Percentiles rank a stretch among this genome's conserved stretches.
Evolutionary conservation across 345 rosid genomes (phyloP).

Genomic region (Stellera chamaejasme): DNA sequence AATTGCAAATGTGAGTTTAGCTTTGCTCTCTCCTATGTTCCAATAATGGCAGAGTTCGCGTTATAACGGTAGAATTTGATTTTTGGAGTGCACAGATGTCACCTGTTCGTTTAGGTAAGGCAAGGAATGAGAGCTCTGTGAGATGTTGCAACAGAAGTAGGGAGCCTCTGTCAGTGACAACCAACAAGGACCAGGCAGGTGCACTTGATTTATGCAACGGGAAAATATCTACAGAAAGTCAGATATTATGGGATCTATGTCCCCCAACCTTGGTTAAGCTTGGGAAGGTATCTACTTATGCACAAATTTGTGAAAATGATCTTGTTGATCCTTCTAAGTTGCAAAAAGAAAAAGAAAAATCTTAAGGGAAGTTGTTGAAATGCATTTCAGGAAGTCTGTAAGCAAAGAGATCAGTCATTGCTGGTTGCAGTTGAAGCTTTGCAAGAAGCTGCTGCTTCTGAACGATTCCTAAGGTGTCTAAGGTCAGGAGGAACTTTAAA

Average conservation of each 20-base stretch:
- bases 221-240: slow-evolving; percentile 22
- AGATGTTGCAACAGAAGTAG: slow-evolving; percentile 19
- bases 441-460: slow-evolving; percentile 61
- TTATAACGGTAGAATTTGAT: background rate
- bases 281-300: slow-evolving; percentile 40
- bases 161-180: slow-evolving; percentile 19
- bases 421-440: slow-evolving; percentile 48
- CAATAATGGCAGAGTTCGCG: background rate
- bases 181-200: slow-evolving; percentile 17
- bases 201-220: slow-evolving; percentile 7
- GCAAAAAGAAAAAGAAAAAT: background rate
- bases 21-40: background rate
- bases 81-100: slow-evolving; percentile 23
- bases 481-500: slow-evolving; percentile 23
- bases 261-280: slow-evolving; percentile 44
- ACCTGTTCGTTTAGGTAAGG: slow-evolving; percentile 7
- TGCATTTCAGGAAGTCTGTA: slow-evolving; percentile 39
- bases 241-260: slow-evolving; percentile 45
- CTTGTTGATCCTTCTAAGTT: background rate
- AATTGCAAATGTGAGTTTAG: slow-evolving; percentile 21
- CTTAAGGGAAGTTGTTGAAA: background rate
- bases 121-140: slow-evolving; percentile 22
- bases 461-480: slow-evolving; percentile 58
- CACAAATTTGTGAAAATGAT: background rate
- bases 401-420: slow-evolving; percentile 47